Evolutionary conservation across 345 rosid species (phyloP).

Genomic region (Bretschneidera sinensis): DNA sequence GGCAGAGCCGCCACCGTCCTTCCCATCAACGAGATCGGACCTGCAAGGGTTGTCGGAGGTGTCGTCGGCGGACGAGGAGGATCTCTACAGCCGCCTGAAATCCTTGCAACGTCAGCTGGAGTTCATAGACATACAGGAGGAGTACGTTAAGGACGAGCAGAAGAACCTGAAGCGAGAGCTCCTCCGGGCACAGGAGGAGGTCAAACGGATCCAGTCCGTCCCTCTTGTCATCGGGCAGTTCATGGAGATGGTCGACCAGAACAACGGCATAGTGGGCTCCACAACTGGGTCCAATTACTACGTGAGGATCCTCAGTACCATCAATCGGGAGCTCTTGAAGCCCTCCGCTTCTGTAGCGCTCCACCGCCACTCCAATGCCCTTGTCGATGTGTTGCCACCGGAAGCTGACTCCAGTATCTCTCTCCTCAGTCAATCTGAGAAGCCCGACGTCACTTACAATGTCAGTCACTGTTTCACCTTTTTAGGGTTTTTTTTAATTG

Average conservation of each 20-base stretch:
- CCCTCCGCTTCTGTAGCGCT: slow-evolving; percentile 98
- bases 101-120: slow-evolving; percentile 77
- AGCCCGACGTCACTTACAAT: slow-evolving; percentile 91
- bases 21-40: slow-evolving; percentile 21
- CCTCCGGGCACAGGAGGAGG: slow-evolving; percentile 94
- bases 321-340: slow-evolving; percentile 82
- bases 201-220: slow-evolving; percentile 93
- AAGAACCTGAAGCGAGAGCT: slow-evolving; percentile 91
- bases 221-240: slow-evolving; percentile 96
- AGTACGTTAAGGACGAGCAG: slow-evolving; percentile 95
- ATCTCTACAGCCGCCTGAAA: slow-evolving; percentile 74
- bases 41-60: slow-evolving; percentile 17
- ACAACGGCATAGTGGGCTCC: slow-evolving; percentile 98
- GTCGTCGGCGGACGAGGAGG: slow-evolving; percentile 58
- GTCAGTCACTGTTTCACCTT: slow-evolving; percentile 29
- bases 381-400: slow-evolving; percentile 94
- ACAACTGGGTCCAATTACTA: slow-evolving; percentile 97
- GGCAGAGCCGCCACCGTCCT: slow-evolving; percentile 15
- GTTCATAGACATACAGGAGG: slow-evolving; percentile 92
- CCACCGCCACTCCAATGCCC: slow-evolving; percentile 96
- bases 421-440: slow-evolving; percentile 93
- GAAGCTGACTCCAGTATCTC: slow-evolving; percentile 99
- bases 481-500: background rate
- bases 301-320: slow-evolving; percentile 89
- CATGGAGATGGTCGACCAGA: slow-evolving; percentile 99